Evolutionary conservation across 2,329 filamentous ascomycete genomes (phyloP), one percentile per base, ranked within the genome.

Genomic region (Ramularia collo-cygni): DNA sequence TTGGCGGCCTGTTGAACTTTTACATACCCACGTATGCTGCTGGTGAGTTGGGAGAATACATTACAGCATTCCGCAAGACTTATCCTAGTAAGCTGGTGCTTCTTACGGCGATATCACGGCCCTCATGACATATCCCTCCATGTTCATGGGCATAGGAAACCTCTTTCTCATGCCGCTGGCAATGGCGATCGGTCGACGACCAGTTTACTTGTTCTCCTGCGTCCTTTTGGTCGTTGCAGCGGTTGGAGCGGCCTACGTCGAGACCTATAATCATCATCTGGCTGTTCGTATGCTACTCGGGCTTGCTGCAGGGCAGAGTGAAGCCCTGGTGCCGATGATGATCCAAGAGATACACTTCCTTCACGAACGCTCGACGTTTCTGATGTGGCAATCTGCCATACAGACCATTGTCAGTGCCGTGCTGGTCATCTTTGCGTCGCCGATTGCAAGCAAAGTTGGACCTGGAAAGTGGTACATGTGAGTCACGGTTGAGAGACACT

Each of bases 261-360:
- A 49, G 19, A 47, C 34, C 1, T 51, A 52, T 18, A 36, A 48
- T 4, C 42, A 46, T 19, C 57, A 59, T 35, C 43, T 63, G 1
- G 57, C 50, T 2, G 57, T 51, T 2, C 51, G 60, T 8, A 54
- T 56, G 37, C 33, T 62, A 5, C 40, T 60, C 7, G 52, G 53
- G n/a, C 42, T 63, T 36, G 59, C 60, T 0, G 59, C 52, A 27
- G 42, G 51, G 35, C 40, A 58, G 48, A 44, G 37, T 49, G 45
- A 55, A 16, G 43, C 53, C 2, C 31, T 55, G 1, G 51, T 54
- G 10, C 53, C 52, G 3, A 53, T 56, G 48, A 55, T 53, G 45
- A 49, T 44, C 21, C 53, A 67, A 49, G 63, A 67, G 38, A 57
- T 68, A 8, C 66, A 67, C 46, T 71, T 70, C 42, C 49, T 70